Conservation (phyloP, 1,284 basidiomycete species). For the Trichosporon sp. region DNA sequence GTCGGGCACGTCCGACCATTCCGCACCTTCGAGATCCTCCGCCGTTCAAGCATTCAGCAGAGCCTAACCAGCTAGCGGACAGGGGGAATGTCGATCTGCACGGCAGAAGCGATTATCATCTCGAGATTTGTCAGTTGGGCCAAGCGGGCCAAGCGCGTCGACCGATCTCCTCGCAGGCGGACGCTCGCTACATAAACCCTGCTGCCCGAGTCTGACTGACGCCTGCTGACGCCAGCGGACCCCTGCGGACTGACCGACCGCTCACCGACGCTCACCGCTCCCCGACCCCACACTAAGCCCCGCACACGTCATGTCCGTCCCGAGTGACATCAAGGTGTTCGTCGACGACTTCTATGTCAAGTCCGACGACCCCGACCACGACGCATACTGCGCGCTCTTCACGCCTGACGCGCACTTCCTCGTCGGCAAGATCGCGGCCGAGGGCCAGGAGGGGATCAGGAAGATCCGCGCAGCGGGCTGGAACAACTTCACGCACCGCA, state of each 20-base stretch:
- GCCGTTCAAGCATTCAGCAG: neutral
- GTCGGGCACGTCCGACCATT: neutral
- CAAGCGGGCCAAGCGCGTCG: neutral
- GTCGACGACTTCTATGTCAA: neutral
- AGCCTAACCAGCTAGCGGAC: neutral
- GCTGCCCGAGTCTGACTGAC: neutral
- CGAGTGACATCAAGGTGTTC: neutral
- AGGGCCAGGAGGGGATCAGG: neutral
- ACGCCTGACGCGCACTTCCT: neutral
- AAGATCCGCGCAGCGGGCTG: neutral
- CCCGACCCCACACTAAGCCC: neutral
- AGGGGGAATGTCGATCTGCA: neutral
- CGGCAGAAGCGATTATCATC: neutral
- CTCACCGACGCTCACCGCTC: too few relatives aligned
- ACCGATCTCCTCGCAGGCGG: neutral
- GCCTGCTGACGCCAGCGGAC: neutral
- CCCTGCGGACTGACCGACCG: neutral
- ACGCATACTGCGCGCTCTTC: neutral
- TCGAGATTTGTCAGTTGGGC: neutral
- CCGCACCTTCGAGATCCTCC: neutral
- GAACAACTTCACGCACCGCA: neutral
- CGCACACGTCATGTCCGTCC: neutral
- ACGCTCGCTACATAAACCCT: neutral
- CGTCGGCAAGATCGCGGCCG: neutral
- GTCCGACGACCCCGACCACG: conserved; percentile 7